A percentile compares a stretch with the other conserved stretches of the same genome.
These are phyloP conservation scores for Penicillium sp. DNA, from an alignment of 2,329 filamentous ascomycete genomes.

Conservation along the genomic window DNA sequence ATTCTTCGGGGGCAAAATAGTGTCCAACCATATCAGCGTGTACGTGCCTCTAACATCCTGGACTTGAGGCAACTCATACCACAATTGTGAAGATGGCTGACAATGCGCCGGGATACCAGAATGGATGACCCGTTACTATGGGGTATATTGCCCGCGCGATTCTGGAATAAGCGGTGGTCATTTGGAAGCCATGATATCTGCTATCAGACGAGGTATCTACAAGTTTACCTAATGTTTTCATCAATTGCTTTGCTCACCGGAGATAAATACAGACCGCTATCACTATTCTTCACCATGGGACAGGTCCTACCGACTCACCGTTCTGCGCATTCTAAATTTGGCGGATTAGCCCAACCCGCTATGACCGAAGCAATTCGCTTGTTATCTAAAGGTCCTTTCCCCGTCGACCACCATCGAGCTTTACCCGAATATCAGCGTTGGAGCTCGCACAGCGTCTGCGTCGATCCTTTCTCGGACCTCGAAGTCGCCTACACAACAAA, in stretches of 20 bases:
- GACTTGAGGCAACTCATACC: conserved; percentile 17
- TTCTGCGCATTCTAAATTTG: conserved; percentile 70
- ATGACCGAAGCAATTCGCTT: conserved; percentile 82
- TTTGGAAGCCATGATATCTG: conserved; percentile 94
- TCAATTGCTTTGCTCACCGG: conserved; percentile 2
- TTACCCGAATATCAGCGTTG: conserved; percentile 36
- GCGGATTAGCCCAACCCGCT: conserved; percentile 86
- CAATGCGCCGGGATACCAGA: conserved; percentile 50
- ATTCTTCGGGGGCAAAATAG: conserved; percentile 45
- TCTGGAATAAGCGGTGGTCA: conserved; percentile 78
- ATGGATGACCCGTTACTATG: conserved; percentile 93
- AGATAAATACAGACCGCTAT: conserved; percentile 54
- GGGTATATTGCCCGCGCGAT: conserved; percentile 77
- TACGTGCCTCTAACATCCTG: conserved; percentile 55
- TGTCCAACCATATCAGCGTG: conserved; percentile 87
- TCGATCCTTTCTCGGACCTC: conserved; percentile 49
- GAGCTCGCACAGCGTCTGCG: conserved; percentile 44
- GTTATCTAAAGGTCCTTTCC: conserved; percentile 66
- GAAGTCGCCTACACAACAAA: conserved; percentile 42
- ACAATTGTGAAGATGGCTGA: conserved; percentile 26
- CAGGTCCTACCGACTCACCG: conserved; percentile 91
- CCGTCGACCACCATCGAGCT: conserved; percentile 48
- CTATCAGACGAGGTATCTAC: conserved; percentile 74
- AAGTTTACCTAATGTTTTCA: not conserved
- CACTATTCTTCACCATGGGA: conserved; percentile 81